A percentile compares a stretch with the other conserved stretches of the same genome.
These are phyloP conservation scores for Nemania diffusa DNA, from an alignment of 2,329 filamentous ascomycete genomes.

Conservation along the genomic window DNA sequence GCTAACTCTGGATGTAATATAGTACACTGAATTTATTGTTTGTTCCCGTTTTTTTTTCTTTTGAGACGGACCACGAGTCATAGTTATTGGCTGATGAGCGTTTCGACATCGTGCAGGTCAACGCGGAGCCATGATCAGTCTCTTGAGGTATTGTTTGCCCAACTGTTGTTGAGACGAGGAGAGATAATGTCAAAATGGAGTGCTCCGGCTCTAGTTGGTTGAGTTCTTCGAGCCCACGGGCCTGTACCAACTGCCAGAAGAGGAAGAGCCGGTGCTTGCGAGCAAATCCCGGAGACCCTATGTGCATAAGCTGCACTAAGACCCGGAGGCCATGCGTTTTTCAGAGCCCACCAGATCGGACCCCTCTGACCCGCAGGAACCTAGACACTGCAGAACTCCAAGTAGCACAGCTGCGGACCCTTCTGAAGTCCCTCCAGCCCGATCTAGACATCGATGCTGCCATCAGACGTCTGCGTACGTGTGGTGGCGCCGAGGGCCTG, in stretches of 20 bases:
- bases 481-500: neutral
- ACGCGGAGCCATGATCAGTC: neutral
- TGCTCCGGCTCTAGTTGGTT: neutral
- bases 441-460: conserved; percentile 19
- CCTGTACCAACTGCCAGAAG: conserved; percentile 25
- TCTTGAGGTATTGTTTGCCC: neutral
- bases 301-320: conserved; percentile 12
- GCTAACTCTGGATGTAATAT: neutral
- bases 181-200: conserved; percentile 11
- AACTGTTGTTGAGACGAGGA: neutral
- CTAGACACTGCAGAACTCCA: conserved; percentile 15
- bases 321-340: conserved; percentile 12
- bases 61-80: too few species aligned
- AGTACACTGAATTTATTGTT: too few species aligned
- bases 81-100: neutral
- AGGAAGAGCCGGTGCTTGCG: conserved; percentile 23
- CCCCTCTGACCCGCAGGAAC: conserved; percentile 23
- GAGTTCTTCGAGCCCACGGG: conserved; percentile 7
- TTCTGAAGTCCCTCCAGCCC: conserved; percentile 14
- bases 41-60: too few species aligned
- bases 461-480: neutral
- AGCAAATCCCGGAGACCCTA: conserved; percentile 7
- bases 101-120: neutral
- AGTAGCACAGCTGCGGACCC: conserved; percentile 12
- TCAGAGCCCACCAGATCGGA: conserved; percentile 18